Percentiles rank a stretch among this genome's conserved stretches.
Conservation (phyloP, 371 early-diverging fungal genomes). For the Apophysomyces ossiformis region DNA sequence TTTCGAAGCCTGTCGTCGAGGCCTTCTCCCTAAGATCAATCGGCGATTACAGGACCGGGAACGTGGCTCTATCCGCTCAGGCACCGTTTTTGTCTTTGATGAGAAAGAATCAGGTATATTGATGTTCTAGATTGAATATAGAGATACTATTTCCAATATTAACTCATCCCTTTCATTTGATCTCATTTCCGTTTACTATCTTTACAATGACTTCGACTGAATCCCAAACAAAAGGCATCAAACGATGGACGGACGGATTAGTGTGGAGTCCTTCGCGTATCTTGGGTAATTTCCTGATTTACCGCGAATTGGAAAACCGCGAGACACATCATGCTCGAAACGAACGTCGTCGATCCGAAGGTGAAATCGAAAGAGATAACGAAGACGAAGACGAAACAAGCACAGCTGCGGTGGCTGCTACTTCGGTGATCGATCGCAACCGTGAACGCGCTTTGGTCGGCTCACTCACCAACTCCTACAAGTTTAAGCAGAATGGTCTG, state of each 20-base stretch:
- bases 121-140: neutral
- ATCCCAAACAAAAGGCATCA: slow-evolving; percentile 62
- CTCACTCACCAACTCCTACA: slow-evolving; percentile 63
- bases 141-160: too few relatives aligned
- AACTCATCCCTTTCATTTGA: too few relatives aligned
- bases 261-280: slow-evolving; percentile 88
- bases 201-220: too few relatives aligned
- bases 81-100: slow-evolving; percentile 74
- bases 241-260: slow-evolving; percentile 89
- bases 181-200: too few relatives aligned
- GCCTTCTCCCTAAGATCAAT: slow-evolving; percentile 59
- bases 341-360: slow-evolving; percentile 16
- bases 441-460: slow-evolving; percentile 65
- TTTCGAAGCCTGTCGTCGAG: slow-evolving; percentile 73
- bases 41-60: slow-evolving; percentile 70
- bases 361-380: slow-evolving; percentile 13
- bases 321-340: slow-evolving; percentile 32
- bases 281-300: slow-evolving; percentile 77
- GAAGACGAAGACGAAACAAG: slow-evolving; percentile 3
- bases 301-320: slow-evolving; percentile 74
- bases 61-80: slow-evolving; percentile 61
- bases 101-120: slow-evolving; percentile 66
- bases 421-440: slow-evolving; percentile 47
- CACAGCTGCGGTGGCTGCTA: neutral
- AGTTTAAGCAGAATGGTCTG: slow-evolving; percentile 77